Conservation (phyloP, 257 asterid genomes). For the Solanum lignicaule region DNA sequence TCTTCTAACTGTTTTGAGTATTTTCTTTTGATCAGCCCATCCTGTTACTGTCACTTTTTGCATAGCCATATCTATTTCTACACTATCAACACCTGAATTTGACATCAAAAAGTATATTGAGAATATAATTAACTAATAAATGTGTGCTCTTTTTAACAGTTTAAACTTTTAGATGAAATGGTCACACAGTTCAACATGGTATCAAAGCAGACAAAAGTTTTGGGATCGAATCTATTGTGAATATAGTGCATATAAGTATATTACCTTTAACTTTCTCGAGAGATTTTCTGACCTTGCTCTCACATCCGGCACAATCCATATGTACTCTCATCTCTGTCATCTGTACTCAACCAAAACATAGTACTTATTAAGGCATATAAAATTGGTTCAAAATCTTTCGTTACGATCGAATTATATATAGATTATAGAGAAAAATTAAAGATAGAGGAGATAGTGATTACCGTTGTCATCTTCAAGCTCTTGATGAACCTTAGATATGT, state of each 20-base stretch:
- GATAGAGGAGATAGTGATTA: not conserved
- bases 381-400: not conserved
- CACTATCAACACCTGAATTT: conserved; percentile 44
- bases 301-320: conserved; percentile 73
- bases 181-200: no score
- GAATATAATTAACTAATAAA: no score
- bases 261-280: conserved; percentile 46
- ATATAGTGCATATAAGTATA: not conserved
- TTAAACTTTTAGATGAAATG: no score
- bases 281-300: conserved; percentile 49
- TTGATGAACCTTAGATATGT: not conserved
- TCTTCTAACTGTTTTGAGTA: conserved; percentile 44
- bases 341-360: conserved; percentile 9
- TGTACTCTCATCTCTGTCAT: conserved; percentile 66
- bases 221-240: not conserved
- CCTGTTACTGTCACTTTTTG: conserved; percentile 76
- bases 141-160: no score
- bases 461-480: not conserved
- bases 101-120: not conserved
- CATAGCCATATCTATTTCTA: conserved; percentile 66
- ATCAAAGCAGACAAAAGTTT: not conserved
- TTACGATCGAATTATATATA: not conserved
- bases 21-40: conserved; percentile 56
- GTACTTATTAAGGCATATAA: not conserved
- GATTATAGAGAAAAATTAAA: not conserved